phyloP scores from a whole-genome alignment of 805 yeast genomes.

The Scheffersomyces amazonensis region DNA sequence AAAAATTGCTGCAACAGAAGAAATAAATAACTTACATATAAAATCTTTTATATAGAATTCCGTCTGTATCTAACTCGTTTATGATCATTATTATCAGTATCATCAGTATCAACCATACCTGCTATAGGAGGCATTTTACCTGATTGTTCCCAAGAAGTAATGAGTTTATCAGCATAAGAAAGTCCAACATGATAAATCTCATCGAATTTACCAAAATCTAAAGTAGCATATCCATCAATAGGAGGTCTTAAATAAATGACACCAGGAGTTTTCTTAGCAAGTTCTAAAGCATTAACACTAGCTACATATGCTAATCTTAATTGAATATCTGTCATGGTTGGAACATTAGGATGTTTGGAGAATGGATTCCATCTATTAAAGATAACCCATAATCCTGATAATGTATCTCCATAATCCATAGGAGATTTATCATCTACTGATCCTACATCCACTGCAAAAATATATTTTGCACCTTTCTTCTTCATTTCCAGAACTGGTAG shows the following conservation, averaged over 20 bases:
- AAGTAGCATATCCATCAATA: conserved; percentile 84
- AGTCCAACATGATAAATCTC: conserved; percentile 84
- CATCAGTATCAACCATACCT: conserved; percentile 34
- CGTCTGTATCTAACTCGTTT: conserved; percentile 44
- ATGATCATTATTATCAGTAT: conserved; percentile 14
- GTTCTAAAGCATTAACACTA: conserved; percentile 87
- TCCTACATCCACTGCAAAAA: conserved; percentile 95
- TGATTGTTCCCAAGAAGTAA: conserved; percentile 50
- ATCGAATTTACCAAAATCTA: conserved; percentile 89
- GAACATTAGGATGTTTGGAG: conserved; percentile 81
- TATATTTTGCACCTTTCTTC: conserved; percentile 77
- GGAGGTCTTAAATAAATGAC: conserved; percentile 92
- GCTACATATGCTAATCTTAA: conserved; percentile 91
- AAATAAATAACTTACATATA: no score
- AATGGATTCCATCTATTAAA: conserved; percentile 88
- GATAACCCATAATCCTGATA: conserved; percentile 90
- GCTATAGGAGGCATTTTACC: conserved; percentile 63
- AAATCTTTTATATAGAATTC: conserved; percentile 49
- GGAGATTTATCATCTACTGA: conserved; percentile 90
- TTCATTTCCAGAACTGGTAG: conserved; percentile 92
- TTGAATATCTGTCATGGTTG: conserved; percentile 94
- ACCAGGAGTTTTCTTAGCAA: conserved; percentile 80
- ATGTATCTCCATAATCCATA: conserved; percentile 86
- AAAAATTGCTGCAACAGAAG: neutral
- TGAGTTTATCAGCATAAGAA: conserved; percentile 60